These are phyloP conservation scores for Stenocarpella maydis DNA, from an alignment of 2,329 filamentous ascomycete species.

Conservation along the genomic window DNA sequence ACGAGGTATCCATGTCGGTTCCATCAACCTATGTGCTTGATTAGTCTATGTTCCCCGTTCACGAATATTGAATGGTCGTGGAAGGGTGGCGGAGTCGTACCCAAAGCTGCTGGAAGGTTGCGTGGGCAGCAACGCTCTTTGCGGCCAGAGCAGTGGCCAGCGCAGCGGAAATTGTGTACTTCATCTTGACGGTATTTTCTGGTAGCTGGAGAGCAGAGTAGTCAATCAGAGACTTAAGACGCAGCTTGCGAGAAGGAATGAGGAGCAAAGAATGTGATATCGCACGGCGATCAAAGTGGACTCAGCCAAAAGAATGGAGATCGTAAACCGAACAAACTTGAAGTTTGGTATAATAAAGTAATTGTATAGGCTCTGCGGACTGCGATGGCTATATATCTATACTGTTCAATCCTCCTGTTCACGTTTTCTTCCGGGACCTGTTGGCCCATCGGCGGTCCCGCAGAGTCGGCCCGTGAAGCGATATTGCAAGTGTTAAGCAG, in stretches of 20 bases:
- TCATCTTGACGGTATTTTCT: conserved; percentile 6
- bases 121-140: conserved; percentile 52
- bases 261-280: conserved; percentile 21
- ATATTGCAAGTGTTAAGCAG: conserved; percentile 25
- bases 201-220: not conserved
- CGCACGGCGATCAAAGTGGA: conserved; percentile 24
- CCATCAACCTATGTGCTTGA: conserved; percentile 46
- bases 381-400: conserved; percentile 4
- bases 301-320: conserved; percentile 25
- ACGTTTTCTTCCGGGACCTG: not conserved
- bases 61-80: not conserved
- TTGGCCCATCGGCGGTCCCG: not conserved
- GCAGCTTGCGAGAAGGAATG: conserved; percentile 9
- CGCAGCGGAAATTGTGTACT: conserved; percentile 12
- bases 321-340: conserved; percentile 18
- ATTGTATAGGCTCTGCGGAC: not conserved
- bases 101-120: conserved; percentile 61
- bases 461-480: conserved; percentile 16
- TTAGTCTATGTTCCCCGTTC: not conserved
- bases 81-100: not conserved
- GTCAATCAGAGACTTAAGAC: conserved; percentile 17
- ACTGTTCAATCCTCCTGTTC: not conserved
- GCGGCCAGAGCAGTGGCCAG: conserved; percentile 11
- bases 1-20: conserved; percentile 52
- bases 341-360: not conserved